These are phyloP conservation scores for Pestalotiopsis sp. DNA, from an alignment of 2,329 filamentous ascomycete species.

Conservation along the genomic window DNA sequence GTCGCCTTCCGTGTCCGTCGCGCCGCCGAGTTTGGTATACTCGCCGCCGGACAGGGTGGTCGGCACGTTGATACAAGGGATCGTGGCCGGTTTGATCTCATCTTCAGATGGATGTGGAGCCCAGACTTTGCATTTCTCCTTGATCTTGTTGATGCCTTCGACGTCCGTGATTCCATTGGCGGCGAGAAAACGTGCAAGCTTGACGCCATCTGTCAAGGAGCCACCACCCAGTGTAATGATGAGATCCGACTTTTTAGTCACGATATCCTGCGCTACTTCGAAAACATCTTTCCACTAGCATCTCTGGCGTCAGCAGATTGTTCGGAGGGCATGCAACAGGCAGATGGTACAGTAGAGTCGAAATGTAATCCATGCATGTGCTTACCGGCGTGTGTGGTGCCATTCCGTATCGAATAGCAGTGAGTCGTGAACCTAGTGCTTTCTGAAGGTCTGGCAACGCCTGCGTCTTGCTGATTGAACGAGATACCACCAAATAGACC, in stretches of 20 bases:
- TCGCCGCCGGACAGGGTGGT: slow-evolving; percentile 45
- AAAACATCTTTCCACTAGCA: slow-evolving; percentile 30
- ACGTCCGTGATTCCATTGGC: slow-evolving; percentile 21
- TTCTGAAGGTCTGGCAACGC: slow-evolving; percentile 27
- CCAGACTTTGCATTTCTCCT: slow-evolving; percentile 13
- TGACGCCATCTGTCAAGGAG: slow-evolving; percentile 33
- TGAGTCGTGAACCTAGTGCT: slow-evolving; percentile 27
- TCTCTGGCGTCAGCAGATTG: neutral
- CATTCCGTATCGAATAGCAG: slow-evolving; percentile 32
- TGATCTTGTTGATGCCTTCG: slow-evolving; percentile 17
- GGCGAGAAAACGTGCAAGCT: slow-evolving; percentile 26
- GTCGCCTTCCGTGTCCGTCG: slow-evolving; percentile 32
- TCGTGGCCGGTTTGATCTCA: slow-evolving; percentile 23
- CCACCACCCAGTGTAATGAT: slow-evolving; percentile 37
- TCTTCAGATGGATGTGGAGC: neutral
- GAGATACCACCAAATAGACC: slow-evolving; percentile 34
- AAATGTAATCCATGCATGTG: neutral
- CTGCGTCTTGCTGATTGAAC: slow-evolving; percentile 32
- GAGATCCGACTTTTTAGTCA: slow-evolving; percentile 25
- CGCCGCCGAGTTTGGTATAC: slow-evolving; percentile 41
- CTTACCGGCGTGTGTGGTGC: slow-evolving; percentile 30
- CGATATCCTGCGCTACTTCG: slow-evolving; percentile 29
- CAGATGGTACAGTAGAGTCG: no score
- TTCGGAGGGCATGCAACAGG: no score
- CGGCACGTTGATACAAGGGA: slow-evolving; percentile 42